Conservation (phyloP, 768 basidiomycete genomes). For the Hydnomerulius pinastri region DNA sequence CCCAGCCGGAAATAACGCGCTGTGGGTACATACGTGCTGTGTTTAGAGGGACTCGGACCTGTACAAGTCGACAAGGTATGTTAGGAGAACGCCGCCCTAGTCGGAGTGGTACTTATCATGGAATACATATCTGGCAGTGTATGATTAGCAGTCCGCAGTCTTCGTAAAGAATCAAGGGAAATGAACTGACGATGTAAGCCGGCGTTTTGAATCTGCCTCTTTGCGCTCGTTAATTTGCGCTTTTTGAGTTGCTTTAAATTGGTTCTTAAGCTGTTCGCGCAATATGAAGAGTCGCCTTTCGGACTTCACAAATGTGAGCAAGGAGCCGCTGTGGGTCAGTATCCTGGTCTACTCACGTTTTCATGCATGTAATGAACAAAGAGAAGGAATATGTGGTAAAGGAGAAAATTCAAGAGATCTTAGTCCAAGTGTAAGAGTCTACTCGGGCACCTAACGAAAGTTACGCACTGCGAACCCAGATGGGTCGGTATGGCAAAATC, state of each 20-base stretch:
- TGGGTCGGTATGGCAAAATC: slow-evolving; percentile 39
- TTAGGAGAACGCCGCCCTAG: slow-evolving; percentile 5
- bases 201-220: slow-evolving; percentile 78
- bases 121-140: slow-evolving; percentile 60
- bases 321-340: background rate
- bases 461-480: slow-evolving; percentile 41
- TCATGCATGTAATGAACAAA: slow-evolving; percentile 73
- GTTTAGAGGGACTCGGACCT: slow-evolving; percentile 82
- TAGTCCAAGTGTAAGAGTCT: slow-evolving; percentile 7
- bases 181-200: slow-evolving; percentile 69
- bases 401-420: slow-evolving; percentile 69
- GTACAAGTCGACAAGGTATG: slow-evolving; percentile 32
- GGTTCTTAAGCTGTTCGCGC: slow-evolving; percentile 74
- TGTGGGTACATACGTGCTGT: slow-evolving; percentile 54
- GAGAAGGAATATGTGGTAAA: slow-evolving; percentile 82
- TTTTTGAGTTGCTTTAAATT: slow-evolving; percentile 66
- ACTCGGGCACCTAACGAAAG: background rate
- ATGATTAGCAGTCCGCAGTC: slow-evolving; percentile 3
- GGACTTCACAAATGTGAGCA: slow-evolving; percentile 23
- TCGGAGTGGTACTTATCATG: slow-evolving; percentile 57
- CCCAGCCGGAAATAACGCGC: background rate
- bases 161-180: slow-evolving; percentile 23
- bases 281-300: slow-evolving; percentile 69
- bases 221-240: slow-evolving; percentile 78
- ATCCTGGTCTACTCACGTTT: slow-evolving; percentile 39